Conservation (phyloP, 306 rosid genomes). For the Casuarina equisetifolia region DNA sequence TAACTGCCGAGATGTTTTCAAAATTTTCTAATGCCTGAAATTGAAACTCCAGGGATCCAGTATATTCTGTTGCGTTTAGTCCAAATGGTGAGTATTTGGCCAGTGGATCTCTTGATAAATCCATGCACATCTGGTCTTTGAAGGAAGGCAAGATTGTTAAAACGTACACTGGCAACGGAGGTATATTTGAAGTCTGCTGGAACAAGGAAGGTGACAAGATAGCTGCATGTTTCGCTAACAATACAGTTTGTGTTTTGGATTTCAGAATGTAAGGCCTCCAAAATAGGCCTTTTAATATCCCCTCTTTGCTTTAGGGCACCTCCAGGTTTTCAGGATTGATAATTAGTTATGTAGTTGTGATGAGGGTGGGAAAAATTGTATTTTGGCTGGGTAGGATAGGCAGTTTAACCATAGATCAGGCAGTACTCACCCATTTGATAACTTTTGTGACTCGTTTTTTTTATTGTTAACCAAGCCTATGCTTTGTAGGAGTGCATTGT, state of each 20-base stretch:
- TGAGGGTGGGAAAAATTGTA: conserved; percentile 1
- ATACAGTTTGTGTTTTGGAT: conserved; percentile 73
- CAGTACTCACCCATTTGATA: neutral
- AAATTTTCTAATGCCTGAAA: conserved; percentile 6
- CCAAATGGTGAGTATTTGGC: conserved; percentile 91
- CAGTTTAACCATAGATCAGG: conserved; percentile 24
- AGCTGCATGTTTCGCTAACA: conserved; percentile 91
- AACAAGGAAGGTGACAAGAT: conserved; percentile 86
- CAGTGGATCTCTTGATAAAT: conserved; percentile 88
- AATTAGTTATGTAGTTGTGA: conserved; percentile 1
- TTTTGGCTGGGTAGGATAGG: conserved; percentile 17
- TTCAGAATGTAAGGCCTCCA: conserved; percentile 42
- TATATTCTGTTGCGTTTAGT: conserved; percentile 91
- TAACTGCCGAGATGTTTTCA: neutral
- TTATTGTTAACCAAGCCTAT: conserved; percentile 10
- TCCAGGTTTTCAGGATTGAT: neutral
- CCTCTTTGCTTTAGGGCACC: neutral
- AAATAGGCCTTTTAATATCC: neutral
- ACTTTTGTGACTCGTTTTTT: neutral
- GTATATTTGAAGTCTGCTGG: conserved; percentile 96
- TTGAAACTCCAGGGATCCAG: conserved; percentile 50
- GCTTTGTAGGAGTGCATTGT: conserved; percentile 3
- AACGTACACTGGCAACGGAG: conserved; percentile 84
- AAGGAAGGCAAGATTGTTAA: conserved; percentile 87
- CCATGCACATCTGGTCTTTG: conserved; percentile 83